Conservation (phyloP, 495 filamentous ascomycete species). For the Endocarpon pusillum region DNA sequence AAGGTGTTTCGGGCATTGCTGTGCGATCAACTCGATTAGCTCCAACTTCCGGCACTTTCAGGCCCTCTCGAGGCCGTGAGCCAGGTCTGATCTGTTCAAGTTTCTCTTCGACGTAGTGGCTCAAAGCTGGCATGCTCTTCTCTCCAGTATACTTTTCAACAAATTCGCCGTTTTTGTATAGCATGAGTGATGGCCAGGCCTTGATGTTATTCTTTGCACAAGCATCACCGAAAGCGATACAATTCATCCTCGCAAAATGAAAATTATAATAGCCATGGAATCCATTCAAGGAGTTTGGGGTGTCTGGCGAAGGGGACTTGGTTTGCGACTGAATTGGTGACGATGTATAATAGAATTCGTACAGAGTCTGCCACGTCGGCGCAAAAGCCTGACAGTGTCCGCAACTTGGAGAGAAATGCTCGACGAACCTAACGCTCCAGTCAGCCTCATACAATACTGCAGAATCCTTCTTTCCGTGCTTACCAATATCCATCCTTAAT, state of each 20-base stretch:
- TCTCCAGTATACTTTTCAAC: constrained; percentile 41
- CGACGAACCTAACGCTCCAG: constrained; percentile 43
- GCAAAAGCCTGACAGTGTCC: constrained; percentile 64
- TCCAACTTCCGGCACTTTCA: constrained; percentile 43
- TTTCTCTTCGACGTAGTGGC: constrained; percentile 53
- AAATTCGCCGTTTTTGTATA: constrained; percentile 67
- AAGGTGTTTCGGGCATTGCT: constrained; percentile 27
- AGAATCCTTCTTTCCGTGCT: constrained; percentile 3
- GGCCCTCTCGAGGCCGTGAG: constrained; percentile 45
- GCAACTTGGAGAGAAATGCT: constrained; percentile 63
- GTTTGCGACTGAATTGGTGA: constrained; percentile 36
- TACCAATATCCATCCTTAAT: constrained; percentile 50
- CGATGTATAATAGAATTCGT: constrained; percentile 95
- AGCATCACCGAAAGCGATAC: constrained; percentile 56
- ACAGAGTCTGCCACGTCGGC: constrained; percentile 79
- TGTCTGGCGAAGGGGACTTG: constrained; percentile 24
- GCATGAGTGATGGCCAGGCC: constrained; percentile 54
- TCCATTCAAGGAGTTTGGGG: constrained; percentile 36
- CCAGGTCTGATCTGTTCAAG: constrained; percentile 67
- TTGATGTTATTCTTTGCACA: constrained; percentile 48
- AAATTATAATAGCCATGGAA: constrained; percentile 73
- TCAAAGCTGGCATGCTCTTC: constrained; percentile 43
- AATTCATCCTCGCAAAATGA: constrained; percentile 74
- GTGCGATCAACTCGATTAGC: constrained; percentile 29
- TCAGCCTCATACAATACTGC: constrained; percentile 9